Conservation (phyloP, 768 basidiomycete species). For the Kwoniella sp. region DNA sequence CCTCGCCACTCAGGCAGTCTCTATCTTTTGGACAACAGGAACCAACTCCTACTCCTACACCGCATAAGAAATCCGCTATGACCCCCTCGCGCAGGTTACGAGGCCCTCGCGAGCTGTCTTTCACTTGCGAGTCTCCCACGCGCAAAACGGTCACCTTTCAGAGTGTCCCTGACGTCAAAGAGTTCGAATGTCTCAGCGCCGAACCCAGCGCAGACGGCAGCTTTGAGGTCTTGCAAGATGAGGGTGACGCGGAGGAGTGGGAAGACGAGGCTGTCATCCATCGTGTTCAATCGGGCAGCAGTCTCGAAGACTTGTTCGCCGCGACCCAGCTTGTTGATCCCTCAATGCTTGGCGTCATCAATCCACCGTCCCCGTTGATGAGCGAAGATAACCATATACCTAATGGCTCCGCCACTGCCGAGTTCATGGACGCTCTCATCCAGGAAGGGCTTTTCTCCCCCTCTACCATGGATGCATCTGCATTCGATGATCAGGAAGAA, state of each 20-base stretch:
- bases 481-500: conserved; percentile 28
- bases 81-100: conserved; percentile 43
- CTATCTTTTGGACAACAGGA: conserved; percentile 7
- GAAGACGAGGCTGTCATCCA: conserved; percentile 15
- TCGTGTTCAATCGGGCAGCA: conserved; percentile 7
- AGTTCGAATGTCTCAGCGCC: conserved; percentile 42
- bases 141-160: conserved; percentile 48
- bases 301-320: conserved; percentile 29
- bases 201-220: conserved; percentile 40
- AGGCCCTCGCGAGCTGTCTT: conserved; percentile 34
- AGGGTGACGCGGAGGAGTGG: conserved; percentile 36
- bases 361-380: background rate
- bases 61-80: conserved; percentile 42
- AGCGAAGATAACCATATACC: conserved; percentile 7
- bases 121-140: conserved; percentile 27
- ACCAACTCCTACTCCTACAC: conserved; percentile 31
- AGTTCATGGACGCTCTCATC: conserved; percentile 47
- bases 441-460: conserved; percentile 49
- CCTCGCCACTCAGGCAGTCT: conserved; percentile 24
- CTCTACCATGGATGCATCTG: conserved; percentile 34
- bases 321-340: conserved; percentile 2
- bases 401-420: conserved; percentile 39
- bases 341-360: background rate
- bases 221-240: conserved; percentile 30
- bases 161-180: conserved; percentile 47